Evolutionary conservation across 1,284 basidiomycete genomes (phyloP), one percentile per base, ranked within the genome.

Genomic region (Cutaneotrichosporon curvatum): DNA sequence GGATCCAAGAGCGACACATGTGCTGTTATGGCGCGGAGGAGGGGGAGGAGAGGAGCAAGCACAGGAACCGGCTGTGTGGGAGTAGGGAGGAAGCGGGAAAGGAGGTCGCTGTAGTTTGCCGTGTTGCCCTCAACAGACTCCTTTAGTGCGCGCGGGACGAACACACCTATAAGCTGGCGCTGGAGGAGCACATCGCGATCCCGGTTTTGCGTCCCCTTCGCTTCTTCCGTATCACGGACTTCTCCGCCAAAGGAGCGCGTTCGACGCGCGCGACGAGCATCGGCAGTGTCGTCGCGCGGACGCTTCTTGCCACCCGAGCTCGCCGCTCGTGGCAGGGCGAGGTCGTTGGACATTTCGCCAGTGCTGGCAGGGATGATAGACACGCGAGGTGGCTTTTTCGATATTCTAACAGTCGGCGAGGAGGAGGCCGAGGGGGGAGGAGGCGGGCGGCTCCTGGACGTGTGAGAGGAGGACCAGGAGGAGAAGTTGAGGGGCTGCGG

Each of bases 21-120:
- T 82, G 45, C 96, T 70, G 56, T 87, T 78, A 53, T 86, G 83
- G 58, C 74, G 42, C 75, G 72, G 3, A 78, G 70, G 4, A 79
- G 67, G 0, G 76, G 75, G 12, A 74, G 64, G 22, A 79, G 70
- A 47, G 75, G 72, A 2, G 67, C 62, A 11, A 72, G 56, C 21
- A 65, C 44, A 7, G 60, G 60, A 8, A 38, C 49, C 14, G 58
- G 65, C 25, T 40, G 57, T 21, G 48, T 62, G 12, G 58, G 67
- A 12, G 58, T 63, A 4, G 65, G 73, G 43, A 65, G 53, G 54
- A 80, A 78, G 53, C 79, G 76, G 1, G 74, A 61, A 18, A 78
- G 61, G 15, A 80, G 72, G 55, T 79, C 76, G 46, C 74, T 71
- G 61, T 79, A 80, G 44, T 71, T 67, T 12, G 64, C 60, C 40